Percentiles rank a stretch among this genome's conserved stretches.
These are phyloP conservation scores for Periconia macrospinosa DNA, from an alignment of 2,329 filamentous ascomycete genomes.

Conservation along the genomic window DNA sequence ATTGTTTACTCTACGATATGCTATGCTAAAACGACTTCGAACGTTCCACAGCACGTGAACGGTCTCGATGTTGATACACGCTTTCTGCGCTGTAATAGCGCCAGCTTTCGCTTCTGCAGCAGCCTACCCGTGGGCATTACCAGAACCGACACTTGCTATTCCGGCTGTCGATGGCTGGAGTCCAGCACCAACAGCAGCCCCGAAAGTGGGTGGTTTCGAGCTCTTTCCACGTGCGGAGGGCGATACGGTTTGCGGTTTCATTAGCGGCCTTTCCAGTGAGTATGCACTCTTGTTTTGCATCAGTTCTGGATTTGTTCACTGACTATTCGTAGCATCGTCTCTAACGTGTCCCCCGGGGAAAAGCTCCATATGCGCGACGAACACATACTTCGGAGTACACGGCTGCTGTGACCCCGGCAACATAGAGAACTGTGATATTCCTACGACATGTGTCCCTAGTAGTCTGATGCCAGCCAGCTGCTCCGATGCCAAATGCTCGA, in stretches of 20 bases:
- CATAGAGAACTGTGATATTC: constrained; percentile 26
- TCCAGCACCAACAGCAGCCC: constrained; percentile 34
- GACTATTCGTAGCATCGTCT: constrained; percentile 22
- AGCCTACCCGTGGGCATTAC: constrained; percentile 30
- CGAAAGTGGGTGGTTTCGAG: constrained; percentile 20
- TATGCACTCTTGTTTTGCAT: neutral
- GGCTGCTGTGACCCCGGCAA: constrained; percentile 34
- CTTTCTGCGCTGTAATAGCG: constrained; percentile 30
- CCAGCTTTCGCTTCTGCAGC: constrained; percentile 25
- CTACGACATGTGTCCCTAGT: constrained; percentile 35
- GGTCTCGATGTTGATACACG: constrained; percentile 18
- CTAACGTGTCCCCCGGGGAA: constrained; percentile 31
- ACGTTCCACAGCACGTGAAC: constrained; percentile 10
- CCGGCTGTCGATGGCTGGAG: constrained; percentile 30
- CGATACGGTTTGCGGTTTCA: constrained; percentile 32
- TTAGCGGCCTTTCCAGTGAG: constrained; percentile 30
- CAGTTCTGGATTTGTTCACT: constrained; percentile 1
- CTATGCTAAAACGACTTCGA: neutral
- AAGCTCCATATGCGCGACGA: constrained; percentile 34
- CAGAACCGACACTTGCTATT: constrained; percentile 29
- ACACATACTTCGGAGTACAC: constrained; percentile 31
- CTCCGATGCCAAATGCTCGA: constrained; percentile 26
- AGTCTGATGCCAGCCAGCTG: constrained; percentile 28
- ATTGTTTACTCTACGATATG: neutral
- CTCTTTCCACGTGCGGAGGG: constrained; percentile 29